Base-by-base conservation (phyloP, 257 asterid genomes). In the Jacaranda mimosifolia region DNA sequence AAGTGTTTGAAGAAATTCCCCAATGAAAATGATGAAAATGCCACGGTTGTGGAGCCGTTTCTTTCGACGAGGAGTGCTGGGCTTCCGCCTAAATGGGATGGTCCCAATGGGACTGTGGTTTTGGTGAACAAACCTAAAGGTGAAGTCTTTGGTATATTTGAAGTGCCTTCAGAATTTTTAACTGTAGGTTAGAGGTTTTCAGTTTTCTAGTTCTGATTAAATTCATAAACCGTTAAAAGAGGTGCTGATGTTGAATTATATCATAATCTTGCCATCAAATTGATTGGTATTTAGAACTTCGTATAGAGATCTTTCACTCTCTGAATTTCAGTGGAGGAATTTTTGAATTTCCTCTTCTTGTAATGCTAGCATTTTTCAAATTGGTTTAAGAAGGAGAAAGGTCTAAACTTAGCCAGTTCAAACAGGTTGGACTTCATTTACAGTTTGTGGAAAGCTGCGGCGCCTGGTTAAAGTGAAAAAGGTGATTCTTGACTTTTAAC, bases 341-440 rank as follows among this genome's bases (percentile, higher is more conserved):
- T 52, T 59, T n/a, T 60, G 49, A 38, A 32, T 15, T 7, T 74
- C 40, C 49, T 63, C 40, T 26, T 70, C 55, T 11, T 63, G 4
- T 39, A 0, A 10, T 72, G 57, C 63, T 67, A 26, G 56, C 45
- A 46, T 21, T 57, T 68, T 26, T 35, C 9, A 32, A 4, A 6
- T 36, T 70, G 67, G 8, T 64, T 67, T 18, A 46, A 57, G 18
- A 12, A 14, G 62, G 72, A 40, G 75, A 72, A n/a, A 45, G 69
- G 45, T 62, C 53, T 40, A 14, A 76, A 69, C 91, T 89, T 69
- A 13, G 63, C 59, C 69, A 46, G 73, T 82, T 74, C 85, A 58
- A 79, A 79, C 94, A 95, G 99, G 99, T 73, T 95, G 99, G 99
- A 95, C 99, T 79, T 95, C 99, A 36, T 95, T 95, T 83, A 95